Evolutionary conservation across 805 yeast genomes (phyloP).

Genomic region (Schizosaccharomyces osmophilus): DNA sequence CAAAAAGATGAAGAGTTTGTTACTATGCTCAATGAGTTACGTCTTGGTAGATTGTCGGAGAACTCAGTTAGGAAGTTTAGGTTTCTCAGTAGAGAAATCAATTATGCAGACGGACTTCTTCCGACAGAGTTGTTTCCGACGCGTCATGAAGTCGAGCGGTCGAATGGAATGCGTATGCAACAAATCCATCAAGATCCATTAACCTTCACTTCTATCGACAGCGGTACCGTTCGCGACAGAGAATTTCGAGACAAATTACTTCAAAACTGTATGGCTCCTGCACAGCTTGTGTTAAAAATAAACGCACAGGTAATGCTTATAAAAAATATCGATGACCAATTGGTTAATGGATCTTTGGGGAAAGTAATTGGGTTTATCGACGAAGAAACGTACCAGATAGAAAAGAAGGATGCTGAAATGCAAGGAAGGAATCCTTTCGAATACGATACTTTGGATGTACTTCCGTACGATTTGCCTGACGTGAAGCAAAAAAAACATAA

Average conservation of each 20-base stretch:
- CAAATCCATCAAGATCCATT: slow-evolving; percentile 24
- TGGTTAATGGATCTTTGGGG: slow-evolving; percentile 87
- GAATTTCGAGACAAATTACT: slow-evolving; percentile 20
- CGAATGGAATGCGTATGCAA: slow-evolving; percentile 33
- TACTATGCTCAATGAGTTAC: slow-evolving; percentile 52
- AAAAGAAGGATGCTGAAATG: not conserved
- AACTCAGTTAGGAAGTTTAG: slow-evolving; percentile 26
- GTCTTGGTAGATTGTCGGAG: slow-evolving; percentile 40
- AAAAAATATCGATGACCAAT: slow-evolving; percentile 45
- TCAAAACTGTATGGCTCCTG: slow-evolving; percentile 45
- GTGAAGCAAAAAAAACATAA: not conserved
- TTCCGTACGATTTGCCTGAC: slow-evolving; percentile 7
- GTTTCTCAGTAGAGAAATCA: slow-evolving; percentile 26
- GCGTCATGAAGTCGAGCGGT: slow-evolving; percentile 54
- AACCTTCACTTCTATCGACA: slow-evolving; percentile 25
- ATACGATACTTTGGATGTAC: slow-evolving; percentile 8
- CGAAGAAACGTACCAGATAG: slow-evolving; percentile 11
- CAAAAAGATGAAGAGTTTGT: slow-evolving; percentile 55
- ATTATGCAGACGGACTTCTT: slow-evolving; percentile 45
- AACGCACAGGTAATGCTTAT: slow-evolving; percentile 90
- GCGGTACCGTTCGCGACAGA: slow-evolving; percentile 10
- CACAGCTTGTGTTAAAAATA: slow-evolving; percentile 35
- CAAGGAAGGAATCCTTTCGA: slow-evolving; percentile 4
- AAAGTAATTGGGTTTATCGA: slow-evolving; percentile 33
- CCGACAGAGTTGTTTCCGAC: slow-evolving; percentile 85